Conservation (phyloP, 1,139 yeast genomes). For the Ogataea hybrid region DNA sequence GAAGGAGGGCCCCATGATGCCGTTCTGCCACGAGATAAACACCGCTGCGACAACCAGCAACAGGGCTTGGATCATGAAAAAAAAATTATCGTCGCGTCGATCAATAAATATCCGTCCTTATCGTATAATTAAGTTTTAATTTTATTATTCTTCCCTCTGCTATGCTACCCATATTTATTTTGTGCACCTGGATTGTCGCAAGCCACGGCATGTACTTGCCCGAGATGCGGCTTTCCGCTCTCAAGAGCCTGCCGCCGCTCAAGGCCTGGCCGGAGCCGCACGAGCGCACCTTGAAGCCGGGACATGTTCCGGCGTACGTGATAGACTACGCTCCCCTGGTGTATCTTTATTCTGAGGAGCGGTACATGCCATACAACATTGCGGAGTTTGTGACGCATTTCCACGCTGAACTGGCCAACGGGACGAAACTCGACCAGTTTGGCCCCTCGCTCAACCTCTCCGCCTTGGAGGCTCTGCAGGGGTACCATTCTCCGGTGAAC, state of each 20-base stretch:
- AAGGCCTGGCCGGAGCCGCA: conserved; percentile 22
- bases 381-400: conserved; percentile 67
- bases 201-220: background rate
- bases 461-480: conserved; percentile 37
- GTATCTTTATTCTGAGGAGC: conserved; percentile 85
- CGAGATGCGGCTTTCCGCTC: background rate
- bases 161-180: background rate
- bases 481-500: conserved; percentile 10
- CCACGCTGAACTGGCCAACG: conserved; percentile 46
- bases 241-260: conserved; percentile 29
- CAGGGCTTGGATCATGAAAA: background rate
- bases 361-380: conserved; percentile 81
- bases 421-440: conserved; percentile 40
- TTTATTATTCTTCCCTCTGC: background rate
- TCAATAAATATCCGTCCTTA: no score
- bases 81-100: background rate
- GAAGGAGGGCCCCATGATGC: background rate
- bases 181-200: background rate
- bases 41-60: background rate
- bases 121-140: background rate
- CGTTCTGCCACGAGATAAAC: background rate
- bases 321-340: conserved; percentile 76
- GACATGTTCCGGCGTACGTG: conserved; percentile 75
- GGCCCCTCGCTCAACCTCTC: conserved; percentile 38
- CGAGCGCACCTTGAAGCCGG: conserved; percentile 39